Evolutionary conservation across 306 rosid genomes (phyloP), one percentile per base, ranked within the genome.

Genomic region (Corylus americana): DNA sequence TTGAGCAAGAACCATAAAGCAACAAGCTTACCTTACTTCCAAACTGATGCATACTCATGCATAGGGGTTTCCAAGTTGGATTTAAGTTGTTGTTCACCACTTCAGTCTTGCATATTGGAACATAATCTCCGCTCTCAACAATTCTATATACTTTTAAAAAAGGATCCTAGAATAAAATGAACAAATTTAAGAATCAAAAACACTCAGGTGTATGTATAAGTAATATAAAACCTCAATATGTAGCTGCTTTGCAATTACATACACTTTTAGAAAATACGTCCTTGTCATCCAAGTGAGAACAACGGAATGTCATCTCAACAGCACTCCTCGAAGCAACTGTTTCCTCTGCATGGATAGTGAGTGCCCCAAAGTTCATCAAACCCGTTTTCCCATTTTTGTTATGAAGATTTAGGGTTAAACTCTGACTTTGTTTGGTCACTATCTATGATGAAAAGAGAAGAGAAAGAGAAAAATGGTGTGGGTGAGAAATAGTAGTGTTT

Each of bases 51-150:
- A 81, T 83, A 74, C 89, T 79, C 74, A 92, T 78, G 79, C 77
- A 85, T 42, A 91, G 47, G 42, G 92, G 92, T 78, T 86, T 95
- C 98, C 98, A 92, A 77, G 68, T 84, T 58, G 98, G 98, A 85
- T 91, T 89, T 77, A 89, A 85, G 74, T 88, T 83, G 85, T 91
- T 80, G 70, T 92, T 81, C 66, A 89, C 77, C 69, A 87, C 98
- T 87, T 92, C 98, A 44, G 98, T 95, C 85, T 90, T 95, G 91
- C 96, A 92, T 55, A 95, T 91, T 78, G 98, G 98, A 80, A 92
- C 49, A 70, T 86, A 80, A 18, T 88, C 89, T 73, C 97, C 98
- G 54, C 47, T 87, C 84, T 95, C 98, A 76, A 89, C 89, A n/a
- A 90, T 71, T 87, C 90, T 88, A 42, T 96, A 95, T 72, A 95